Base-by-base conservation (phyloP, 768 basidiomycete genomes). In the Tricholoma furcatifolium region DNA sequence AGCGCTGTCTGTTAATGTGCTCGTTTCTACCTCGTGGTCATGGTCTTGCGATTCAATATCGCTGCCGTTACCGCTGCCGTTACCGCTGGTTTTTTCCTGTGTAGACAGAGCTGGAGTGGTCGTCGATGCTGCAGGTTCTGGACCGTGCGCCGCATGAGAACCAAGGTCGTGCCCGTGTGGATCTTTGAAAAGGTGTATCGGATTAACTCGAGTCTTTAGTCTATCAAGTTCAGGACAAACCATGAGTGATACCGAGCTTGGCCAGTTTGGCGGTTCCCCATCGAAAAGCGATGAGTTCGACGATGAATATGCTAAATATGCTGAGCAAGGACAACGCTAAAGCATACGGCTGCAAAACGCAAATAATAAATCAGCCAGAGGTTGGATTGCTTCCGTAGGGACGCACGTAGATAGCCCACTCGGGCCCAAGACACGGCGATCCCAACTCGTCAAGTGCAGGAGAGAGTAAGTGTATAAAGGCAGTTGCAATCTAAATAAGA, bases 231-330 rank as follows among this genome's bases (percentile, higher is more conserved):
- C 42, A 47, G 17, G 11, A 65, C 77, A 12, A 58, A 84, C 87
- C 84, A 62, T 88, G 82, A 9, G 65, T 65, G 21, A 87, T 62
- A 9, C 92, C 91, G 6, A 91, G 66, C 52, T 77, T 75, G 15
- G 75, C 74, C 6, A 98, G 79, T 64, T 83, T 87, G 7, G 83
- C 73, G 0, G 82, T 87, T 0, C 95, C 96, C 77, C 88, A 85
- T 50, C 95, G 84, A 72, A 94, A 93, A 11, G 94, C 93, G 43
- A 90, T 63, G 14, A 98, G 67, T 68, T 98, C 94, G 45, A 89
- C 70, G 58, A 92, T 76, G 73, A 97, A 98, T 41, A 97, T 88
- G 23, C 63, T 59, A 65, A 93, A 95, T 32, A 97, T 85, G 62
- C 91, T 86, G 39, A 85, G 62, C 67, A 98, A 80, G 52, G 89